phyloP scores from a whole-genome alignment of 108 stramenopile species.

The Nannochloropsis gaditana region DNA sequence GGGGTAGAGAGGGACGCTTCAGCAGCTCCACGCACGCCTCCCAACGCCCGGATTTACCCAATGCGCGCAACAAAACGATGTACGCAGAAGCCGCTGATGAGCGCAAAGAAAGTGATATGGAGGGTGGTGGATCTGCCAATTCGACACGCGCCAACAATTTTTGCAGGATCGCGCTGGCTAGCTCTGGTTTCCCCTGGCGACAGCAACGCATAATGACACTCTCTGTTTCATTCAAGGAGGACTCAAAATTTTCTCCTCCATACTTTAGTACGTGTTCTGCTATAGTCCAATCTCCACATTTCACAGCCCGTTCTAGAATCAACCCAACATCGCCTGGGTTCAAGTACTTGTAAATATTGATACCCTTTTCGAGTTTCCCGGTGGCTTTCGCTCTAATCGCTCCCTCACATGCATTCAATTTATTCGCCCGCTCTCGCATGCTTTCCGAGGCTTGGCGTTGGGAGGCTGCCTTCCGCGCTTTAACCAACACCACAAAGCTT shows the following conservation, averaged over 20 bases:
- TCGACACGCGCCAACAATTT: not conserved
- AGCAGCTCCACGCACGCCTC: constrained; percentile 4
- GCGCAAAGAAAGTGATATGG: not conserved
- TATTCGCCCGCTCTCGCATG: not conserved
- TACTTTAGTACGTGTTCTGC: constrained; percentile 6
- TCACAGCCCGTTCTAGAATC: constrained; percentile 19
- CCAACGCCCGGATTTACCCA: constrained; percentile 17
- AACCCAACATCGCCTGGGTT: not conserved
- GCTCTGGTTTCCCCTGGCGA: constrained; percentile 4
- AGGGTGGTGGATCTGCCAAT: not conserved
- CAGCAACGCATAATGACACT: not conserved
- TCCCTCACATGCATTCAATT: not conserved
- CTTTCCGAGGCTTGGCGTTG: not conserved
- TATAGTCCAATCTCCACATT: not conserved
- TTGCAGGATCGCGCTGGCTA: not conserved
- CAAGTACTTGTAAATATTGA: constrained; percentile 3
- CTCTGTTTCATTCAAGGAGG: not conserved
- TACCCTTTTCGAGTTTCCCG: not conserved
- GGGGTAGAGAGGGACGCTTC: not conserved
- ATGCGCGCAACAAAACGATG: not conserved
- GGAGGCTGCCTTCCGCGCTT: not conserved
- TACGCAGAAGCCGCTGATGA: not conserved
- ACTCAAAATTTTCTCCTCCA: not conserved
- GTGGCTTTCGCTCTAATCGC: too few species aligned
- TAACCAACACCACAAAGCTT: not conserved